Conservation (phyloP, 352 stramenopile species). For the Phytophthora ohioensis region DNA sequence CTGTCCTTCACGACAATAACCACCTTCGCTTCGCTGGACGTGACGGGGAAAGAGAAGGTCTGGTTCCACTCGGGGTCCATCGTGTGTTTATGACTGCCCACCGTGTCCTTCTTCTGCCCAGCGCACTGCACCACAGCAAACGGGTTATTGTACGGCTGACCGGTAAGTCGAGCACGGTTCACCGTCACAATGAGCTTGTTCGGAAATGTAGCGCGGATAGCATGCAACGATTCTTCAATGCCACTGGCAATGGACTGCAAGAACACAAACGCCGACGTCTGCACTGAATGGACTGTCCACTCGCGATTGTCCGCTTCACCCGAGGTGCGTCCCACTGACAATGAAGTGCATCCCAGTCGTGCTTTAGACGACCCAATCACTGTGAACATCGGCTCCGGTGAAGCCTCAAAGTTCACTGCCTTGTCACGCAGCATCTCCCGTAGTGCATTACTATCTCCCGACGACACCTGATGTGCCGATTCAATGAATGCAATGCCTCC, state of each 20-base stretch:
- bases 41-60: constrained; percentile 90
- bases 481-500: constrained; percentile 89
- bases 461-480: constrained; percentile 77
- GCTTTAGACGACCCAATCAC: constrained; percentile 79
- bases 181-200: constrained; percentile 93
- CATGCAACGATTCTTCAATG: constrained; percentile 77
- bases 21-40: constrained; percentile 73
- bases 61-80: constrained; percentile 93
- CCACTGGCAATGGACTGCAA: constrained; percentile 79
- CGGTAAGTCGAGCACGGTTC: constrained; percentile 82
- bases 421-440: constrained; percentile 74
- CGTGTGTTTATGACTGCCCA: constrained; percentile 88
- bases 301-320: constrained; percentile 78
- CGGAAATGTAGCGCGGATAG: constrained; percentile 85
- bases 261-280: constrained; percentile 90
- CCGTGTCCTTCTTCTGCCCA: constrained; percentile 89
- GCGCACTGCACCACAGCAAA: constrained; percentile 84
- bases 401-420: constrained; percentile 87
- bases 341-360: constrained; percentile 74
- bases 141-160: constrained; percentile 90
- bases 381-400: constrained; percentile 85
- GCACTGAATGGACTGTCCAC: constrained; percentile 87
- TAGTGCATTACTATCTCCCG: constrained; percentile 56
- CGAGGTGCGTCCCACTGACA: constrained; percentile 80
- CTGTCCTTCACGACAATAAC: constrained; percentile 79